Conservation (phyloP, 176 grass and related monocot genomes). For the Bolboschoenus planiculmis region DNA sequence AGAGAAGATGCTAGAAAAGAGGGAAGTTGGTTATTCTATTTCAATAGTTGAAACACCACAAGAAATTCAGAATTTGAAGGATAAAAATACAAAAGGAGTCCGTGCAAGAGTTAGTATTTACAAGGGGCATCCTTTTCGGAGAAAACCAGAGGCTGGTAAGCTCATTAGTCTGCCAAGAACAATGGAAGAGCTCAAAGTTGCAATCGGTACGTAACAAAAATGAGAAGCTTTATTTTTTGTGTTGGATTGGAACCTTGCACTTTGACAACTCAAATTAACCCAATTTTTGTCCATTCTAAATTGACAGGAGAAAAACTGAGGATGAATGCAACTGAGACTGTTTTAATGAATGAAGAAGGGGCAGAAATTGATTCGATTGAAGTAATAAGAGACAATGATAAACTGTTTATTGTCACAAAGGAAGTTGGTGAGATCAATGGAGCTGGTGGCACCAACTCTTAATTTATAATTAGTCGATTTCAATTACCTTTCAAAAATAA, state of each 20-base stretch:
- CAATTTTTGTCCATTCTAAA: not conserved
- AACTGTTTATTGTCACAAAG: slow-evolving; percentile 51
- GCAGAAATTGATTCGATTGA: slow-evolving; percentile 68
- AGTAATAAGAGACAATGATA: slow-evolving; percentile 83
- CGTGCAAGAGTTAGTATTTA: slow-evolving; percentile 62
- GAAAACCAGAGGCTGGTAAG: slow-evolving; percentile 62
- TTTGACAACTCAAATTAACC: not conserved
- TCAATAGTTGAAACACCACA: slow-evolving; percentile 26
- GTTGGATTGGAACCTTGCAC: not conserved
- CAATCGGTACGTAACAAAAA: slow-evolving; percentile 37
- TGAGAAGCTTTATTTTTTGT: not conserved
- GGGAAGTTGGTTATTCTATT: slow-evolving; percentile 46
- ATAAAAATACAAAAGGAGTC: not conserved
- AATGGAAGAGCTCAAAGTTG: slow-evolving; percentile 56
- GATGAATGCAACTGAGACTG: slow-evolving; percentile 21
- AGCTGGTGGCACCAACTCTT: not conserved
- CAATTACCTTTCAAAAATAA: not conserved
- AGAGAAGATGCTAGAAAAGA: slow-evolving; percentile 33
- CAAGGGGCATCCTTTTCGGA: slow-evolving; percentile 59
- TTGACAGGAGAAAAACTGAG: slow-evolving; percentile 60
- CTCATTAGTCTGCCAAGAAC: slow-evolving; percentile 62
- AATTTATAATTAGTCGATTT: not conserved
- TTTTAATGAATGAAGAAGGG: slow-evolving; percentile 51
- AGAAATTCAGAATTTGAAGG: slow-evolving; percentile 3
- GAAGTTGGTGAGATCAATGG: slow-evolving; percentile 15